Conservation (phyloP, 192 early-diverging fungal species). For the Coemansia sp. region DNA sequence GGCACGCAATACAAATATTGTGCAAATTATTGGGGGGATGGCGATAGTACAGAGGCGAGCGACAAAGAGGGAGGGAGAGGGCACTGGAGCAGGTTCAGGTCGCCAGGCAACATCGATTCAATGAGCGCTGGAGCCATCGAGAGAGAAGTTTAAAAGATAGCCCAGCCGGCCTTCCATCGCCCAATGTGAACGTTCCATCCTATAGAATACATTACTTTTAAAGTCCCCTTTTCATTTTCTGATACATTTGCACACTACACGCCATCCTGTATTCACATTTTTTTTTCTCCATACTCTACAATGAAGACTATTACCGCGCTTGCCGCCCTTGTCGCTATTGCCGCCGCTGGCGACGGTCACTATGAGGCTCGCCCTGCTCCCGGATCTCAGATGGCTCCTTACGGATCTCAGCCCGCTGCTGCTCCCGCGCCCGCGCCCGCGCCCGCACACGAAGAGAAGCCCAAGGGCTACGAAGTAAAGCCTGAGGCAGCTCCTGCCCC, state of each 20-base stretch:
- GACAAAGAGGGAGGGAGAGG: background rate
- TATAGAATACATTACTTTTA: background rate
- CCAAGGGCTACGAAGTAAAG: background rate
- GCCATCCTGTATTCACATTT: background rate
- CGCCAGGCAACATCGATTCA: background rate
- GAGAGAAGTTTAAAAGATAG: conserved; percentile 1
- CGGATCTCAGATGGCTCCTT: background rate
- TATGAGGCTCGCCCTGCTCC: conserved; percentile 20
- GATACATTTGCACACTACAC: background rate
- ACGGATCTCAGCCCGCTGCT: conserved; percentile 5
- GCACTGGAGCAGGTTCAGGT: background rate
- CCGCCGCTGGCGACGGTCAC: conserved; percentile 31
- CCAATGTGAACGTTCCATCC: background rate
- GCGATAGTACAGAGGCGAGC: conserved; percentile 1
- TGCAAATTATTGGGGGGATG: conserved; percentile 1
- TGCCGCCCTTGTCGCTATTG: conserved; percentile 40
- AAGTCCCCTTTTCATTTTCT: background rate
- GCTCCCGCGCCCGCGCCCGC: conserved; percentile 9
- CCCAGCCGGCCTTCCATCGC: background rate
- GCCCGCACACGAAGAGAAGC: conserved; percentile 1
- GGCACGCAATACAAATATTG: background rate
- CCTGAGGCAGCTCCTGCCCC: background rate
- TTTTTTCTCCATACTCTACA: conserved; percentile 1
- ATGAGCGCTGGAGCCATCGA: background rate
- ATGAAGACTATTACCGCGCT: conserved; percentile 41